These are phyloP conservation scores for Chrysochromulina parva DNA, from an alignment of 78 protist species.

Conservation along the genomic window DNA sequence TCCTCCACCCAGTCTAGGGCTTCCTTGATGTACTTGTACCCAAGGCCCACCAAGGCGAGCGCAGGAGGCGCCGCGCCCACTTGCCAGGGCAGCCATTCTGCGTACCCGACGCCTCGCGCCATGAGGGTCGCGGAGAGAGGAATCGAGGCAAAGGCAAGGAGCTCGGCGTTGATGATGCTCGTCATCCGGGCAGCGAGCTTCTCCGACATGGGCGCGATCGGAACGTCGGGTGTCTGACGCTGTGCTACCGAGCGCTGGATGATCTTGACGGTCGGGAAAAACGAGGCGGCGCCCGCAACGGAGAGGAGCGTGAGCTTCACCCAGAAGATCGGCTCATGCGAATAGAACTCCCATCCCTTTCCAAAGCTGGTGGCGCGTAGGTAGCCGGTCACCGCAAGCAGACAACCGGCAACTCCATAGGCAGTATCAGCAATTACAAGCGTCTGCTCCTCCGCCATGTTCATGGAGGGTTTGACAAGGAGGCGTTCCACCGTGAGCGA, in stretches of 20 bases:
- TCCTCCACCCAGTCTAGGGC: background rate
- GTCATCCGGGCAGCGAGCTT: background rate
- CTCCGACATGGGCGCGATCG: background rate
- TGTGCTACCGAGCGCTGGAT: background rate
- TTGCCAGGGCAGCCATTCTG: background rate
- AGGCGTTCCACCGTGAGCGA: background rate
- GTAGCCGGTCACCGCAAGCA: background rate
- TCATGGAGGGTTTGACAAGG: background rate
- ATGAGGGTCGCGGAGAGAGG: background rate
- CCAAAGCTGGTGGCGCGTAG: background rate
- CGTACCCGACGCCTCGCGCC: conserved; percentile 4
- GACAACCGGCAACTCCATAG: background rate
- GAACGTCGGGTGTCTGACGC: background rate
- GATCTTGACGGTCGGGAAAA: background rate
- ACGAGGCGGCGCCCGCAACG: background rate
- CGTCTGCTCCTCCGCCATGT: background rate
- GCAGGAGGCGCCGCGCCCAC: background rate
- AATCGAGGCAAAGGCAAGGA: background rate
- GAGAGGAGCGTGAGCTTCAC: background rate
- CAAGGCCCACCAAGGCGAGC: background rate
- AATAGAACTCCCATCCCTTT: conserved; percentile 13
- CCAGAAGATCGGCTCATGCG: conserved; percentile 24
- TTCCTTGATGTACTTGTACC: background rate
- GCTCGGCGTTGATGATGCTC: background rate
- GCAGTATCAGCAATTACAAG: background rate